A percentile compares a stretch with the other conserved stretches of the same genome.
These are phyloP conservation scores for Pseudocercospora macadamiae DNA, from an alignment of 2,329 filamentous ascomycete species.

Conservation along the genomic window DNA sequence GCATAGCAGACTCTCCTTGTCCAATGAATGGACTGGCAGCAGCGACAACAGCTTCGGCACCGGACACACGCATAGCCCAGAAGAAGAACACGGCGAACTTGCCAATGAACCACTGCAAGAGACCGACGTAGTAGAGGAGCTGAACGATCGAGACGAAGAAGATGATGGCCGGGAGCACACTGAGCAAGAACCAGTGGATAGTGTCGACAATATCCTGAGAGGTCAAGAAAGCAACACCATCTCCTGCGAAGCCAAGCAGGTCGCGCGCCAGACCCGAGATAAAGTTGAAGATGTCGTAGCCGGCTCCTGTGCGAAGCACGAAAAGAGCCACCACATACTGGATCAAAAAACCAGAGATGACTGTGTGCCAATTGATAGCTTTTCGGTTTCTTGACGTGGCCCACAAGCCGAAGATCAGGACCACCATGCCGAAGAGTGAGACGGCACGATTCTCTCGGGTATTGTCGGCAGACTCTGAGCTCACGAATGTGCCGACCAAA, in stretches of 20 bases:
- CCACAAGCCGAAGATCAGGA: slow-evolving; percentile 71
- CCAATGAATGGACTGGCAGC: slow-evolving; percentile 93
- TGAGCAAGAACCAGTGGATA: slow-evolving; percentile 69
- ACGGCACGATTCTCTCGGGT: slow-evolving; percentile 78
- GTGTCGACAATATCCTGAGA: slow-evolving; percentile 47
- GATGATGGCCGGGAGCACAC: slow-evolving; percentile 87
- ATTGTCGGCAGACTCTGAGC: slow-evolving; percentile 72
- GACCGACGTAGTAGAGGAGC: slow-evolving; percentile 76
- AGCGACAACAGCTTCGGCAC: slow-evolving; percentile 90
- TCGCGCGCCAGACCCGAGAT: slow-evolving; percentile 74
- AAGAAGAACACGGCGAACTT: slow-evolving; percentile 92
- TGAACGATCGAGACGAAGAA: slow-evolving; percentile 96
- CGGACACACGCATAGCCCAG: slow-evolving; percentile 84
- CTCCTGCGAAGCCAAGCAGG: slow-evolving; percentile 73
- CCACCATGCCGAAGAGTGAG: slow-evolving; percentile 74
- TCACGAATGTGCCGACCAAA: slow-evolving; percentile 76
- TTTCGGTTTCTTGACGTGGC: slow-evolving; percentile 71
- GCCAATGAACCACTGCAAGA: slow-evolving; percentile 85
- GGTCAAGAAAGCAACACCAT: slow-evolving; percentile 76
- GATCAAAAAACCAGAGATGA: slow-evolving; percentile 84
- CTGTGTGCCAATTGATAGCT: slow-evolving; percentile 52
- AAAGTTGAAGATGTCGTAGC: slow-evolving; percentile 90
- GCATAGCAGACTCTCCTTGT: slow-evolving; percentile 90
- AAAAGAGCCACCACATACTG: slow-evolving; percentile 90
- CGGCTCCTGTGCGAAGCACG: slow-evolving; percentile 76